These are phyloP conservation scores for Boechera retrofracta DNA, from an alignment of 345 rosid species.

Conservation along the genomic window DNA sequence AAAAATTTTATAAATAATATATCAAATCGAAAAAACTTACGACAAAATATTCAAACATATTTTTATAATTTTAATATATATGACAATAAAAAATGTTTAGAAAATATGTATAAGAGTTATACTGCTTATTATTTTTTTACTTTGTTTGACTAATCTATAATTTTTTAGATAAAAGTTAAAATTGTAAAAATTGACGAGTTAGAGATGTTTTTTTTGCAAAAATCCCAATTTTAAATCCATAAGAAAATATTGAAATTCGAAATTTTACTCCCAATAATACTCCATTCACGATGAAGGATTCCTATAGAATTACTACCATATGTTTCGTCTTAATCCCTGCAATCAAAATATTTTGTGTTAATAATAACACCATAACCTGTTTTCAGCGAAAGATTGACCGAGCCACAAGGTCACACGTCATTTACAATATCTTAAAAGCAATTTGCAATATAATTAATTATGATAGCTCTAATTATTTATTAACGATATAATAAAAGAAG, in stretches of 20 bases:
- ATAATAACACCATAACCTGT: background rate
- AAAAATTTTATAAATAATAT: too few relatives aligned
- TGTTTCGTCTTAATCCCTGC: background rate
- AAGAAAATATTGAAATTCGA: slow-evolving; percentile 29
- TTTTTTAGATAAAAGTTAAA: too few relatives aligned
- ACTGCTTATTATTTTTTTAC: too few relatives aligned
- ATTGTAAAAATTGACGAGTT: too few relatives aligned
- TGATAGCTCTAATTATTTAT: background rate
- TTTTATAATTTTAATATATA: too few relatives aligned
- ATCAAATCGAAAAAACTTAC: too few relatives aligned
- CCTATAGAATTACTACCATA: background rate
- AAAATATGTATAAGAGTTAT: too few relatives aligned
- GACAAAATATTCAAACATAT: too few relatives aligned
- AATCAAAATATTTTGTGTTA: slow-evolving; percentile 18
- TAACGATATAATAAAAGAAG: slow-evolving; percentile 7
- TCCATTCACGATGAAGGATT: slow-evolving; percentile 20
- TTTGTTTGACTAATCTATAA: too few relatives aligned
- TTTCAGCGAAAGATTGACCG: background rate
- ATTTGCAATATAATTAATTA: slow-evolving; percentile 24
- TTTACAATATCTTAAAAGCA: slow-evolving; percentile 15
- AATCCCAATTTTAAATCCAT: background rate
- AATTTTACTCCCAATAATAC: slow-evolving; percentile 20
- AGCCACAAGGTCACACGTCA: slow-evolving; percentile 33
- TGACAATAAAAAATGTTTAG: too few relatives aligned
- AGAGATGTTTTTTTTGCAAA: too few relatives aligned